Conservation (phyloP, 176 grass and related monocot genomes). For the Melocanna baccifera region DNA sequence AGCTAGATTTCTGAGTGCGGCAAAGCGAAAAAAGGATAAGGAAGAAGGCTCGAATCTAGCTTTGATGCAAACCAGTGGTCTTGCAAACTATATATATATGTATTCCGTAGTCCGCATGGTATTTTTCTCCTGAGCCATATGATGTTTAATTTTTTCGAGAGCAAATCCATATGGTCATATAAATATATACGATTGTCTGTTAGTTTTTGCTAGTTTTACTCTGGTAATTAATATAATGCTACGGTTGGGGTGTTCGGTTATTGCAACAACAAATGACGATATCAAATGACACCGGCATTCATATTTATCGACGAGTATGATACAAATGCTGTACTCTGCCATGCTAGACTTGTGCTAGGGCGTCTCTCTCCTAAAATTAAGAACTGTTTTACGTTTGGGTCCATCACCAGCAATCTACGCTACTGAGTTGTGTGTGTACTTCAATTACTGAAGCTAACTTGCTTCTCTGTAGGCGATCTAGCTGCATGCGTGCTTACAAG, state of each 20-base stretch:
- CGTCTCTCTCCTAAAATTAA: background rate
- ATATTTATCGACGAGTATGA: too few species aligned
- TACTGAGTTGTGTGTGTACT: background rate
- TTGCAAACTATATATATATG: too few species aligned
- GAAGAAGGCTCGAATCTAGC: background rate
- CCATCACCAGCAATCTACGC: background rate
- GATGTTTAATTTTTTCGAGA: background rate
- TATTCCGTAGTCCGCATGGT: background rate
- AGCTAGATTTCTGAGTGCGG: background rate
- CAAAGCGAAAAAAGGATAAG: background rate
- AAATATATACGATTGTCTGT: background rate
- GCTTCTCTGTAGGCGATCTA: background rate
- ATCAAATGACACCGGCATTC: too few species aligned
- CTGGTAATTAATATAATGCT: background rate
- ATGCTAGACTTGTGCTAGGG: too few species aligned
- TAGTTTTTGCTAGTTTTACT: background rate
- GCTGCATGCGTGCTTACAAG: background rate
- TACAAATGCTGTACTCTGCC: too few species aligned
- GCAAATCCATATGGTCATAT: background rate
- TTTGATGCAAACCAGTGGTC: background rate
- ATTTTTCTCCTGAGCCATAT: background rate
- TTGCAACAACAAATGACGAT: background rate
- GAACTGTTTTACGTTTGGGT: background rate
- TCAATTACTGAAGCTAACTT: background rate
- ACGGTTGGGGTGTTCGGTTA: background rate